Evolutionary conservation across 1,284 basidiomycete genomes (phyloP).

Genomic region (Ustilago curta): DNA sequence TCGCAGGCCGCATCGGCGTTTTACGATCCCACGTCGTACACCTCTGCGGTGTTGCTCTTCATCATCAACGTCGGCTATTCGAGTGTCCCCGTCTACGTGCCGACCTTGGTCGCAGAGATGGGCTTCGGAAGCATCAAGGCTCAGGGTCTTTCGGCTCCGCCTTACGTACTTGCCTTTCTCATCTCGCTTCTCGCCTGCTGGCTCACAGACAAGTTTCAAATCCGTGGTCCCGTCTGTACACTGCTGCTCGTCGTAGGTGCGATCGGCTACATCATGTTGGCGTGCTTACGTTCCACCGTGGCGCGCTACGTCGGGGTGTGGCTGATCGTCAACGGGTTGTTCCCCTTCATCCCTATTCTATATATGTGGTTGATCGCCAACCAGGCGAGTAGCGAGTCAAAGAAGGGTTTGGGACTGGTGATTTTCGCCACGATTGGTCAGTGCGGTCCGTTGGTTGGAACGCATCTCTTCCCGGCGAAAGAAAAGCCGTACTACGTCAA

Average conservation of each 20-base stretch:
- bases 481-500: slow-evolving; percentile 57
- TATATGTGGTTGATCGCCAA: slow-evolving; percentile 62
- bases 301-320: slow-evolving; percentile 51
- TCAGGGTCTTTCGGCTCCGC: slow-evolving; percentile 56
- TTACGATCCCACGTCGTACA: slow-evolving; percentile 55
- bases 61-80: slow-evolving; percentile 64
- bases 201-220: slow-evolving; percentile 46
- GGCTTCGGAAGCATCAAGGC: slow-evolving; percentile 58
- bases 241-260: slow-evolving; percentile 48
- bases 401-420: slow-evolving; percentile 52
- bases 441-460: slow-evolving; percentile 58
- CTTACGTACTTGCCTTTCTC: slow-evolving; percentile 61
- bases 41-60: slow-evolving; percentile 56
- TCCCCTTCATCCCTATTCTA: slow-evolving; percentile 60
- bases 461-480: slow-evolving; percentile 52
- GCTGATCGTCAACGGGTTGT: slow-evolving; percentile 58
- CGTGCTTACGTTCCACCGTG: slow-evolving; percentile 31
- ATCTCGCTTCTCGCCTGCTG: slow-evolving; percentile 39
- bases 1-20: slow-evolving; percentile 45
- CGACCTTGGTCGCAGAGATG: slow-evolving; percentile 61
- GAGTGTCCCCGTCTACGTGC: slow-evolving; percentile 63
- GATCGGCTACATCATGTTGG: slow-evolving; percentile 63
- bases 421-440: slow-evolving; percentile 63
- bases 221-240: slow-evolving; percentile 57
- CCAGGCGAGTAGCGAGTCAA: slow-evolving; percentile 54